Conservation (phyloP, 202 grass and related monocot genomes). For the Eragrostis tef region DNA sequence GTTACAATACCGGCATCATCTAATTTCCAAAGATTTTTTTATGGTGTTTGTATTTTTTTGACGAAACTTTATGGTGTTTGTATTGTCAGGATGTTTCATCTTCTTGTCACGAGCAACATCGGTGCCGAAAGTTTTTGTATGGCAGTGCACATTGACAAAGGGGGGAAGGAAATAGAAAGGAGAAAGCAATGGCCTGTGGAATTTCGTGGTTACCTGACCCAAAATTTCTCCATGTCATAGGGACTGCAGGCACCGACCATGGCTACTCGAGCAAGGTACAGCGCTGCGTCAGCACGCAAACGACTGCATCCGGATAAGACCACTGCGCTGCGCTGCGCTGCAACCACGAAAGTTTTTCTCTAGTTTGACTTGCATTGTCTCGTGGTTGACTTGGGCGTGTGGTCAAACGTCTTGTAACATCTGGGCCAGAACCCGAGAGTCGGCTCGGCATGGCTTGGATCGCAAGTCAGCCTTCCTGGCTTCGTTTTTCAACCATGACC, state of each 20-base stretch:
- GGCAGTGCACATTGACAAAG: no score
- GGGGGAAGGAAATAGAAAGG: neutral
- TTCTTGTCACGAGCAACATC: neutral
- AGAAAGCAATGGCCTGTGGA: neutral
- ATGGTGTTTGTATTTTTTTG: neutral
- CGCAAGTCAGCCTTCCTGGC: neutral
- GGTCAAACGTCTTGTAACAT: neutral
- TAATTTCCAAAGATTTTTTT: neutral
- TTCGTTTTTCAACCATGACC: slow-evolving; percentile 25
- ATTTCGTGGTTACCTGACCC: neutral
- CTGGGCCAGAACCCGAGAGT: neutral
- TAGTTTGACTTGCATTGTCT: neutral
- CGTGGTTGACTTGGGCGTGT: neutral
- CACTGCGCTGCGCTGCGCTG: neutral
- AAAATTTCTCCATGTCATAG: neutral
- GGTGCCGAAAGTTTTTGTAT: neutral
- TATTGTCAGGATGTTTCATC: neutral
- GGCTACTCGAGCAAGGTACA: neutral
- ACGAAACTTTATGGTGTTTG: neutral
- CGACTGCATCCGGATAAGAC: slow-evolving; percentile 9
- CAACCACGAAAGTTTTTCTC: neutral
- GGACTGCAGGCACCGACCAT: slow-evolving; percentile 10
- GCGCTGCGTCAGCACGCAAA: neutral
- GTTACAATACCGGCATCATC: neutral
- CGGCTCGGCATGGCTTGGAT: neutral